These are phyloP conservation scores for Penicillium sp. DNA, from an alignment of 2,329 filamentous ascomycete species.

Conservation along the genomic window DNA sequence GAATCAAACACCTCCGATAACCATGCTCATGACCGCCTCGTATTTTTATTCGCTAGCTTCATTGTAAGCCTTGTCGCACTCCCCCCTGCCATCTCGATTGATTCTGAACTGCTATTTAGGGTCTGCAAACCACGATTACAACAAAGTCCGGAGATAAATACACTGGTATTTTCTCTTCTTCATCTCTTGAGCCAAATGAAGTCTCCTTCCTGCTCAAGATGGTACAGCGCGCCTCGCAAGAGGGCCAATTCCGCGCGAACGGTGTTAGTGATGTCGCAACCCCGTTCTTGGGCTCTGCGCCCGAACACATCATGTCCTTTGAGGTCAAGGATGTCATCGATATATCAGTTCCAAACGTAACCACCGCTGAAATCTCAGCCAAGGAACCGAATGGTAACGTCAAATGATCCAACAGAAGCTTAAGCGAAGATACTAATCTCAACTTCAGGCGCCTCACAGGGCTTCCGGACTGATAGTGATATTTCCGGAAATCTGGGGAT, in stretches of 20 bases:
- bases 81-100: conserved; percentile 19
- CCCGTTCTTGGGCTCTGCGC: conserved; percentile 45
- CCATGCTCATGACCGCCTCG: conserved; percentile 61
- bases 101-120: conserved; percentile 43
- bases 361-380: conserved; percentile 51
- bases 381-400: conserved; percentile 60
- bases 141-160: conserved; percentile 63
- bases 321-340: conserved; percentile 62
- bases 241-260: conserved; percentile 40
- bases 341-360: conserved; percentile 56
- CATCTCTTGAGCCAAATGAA: conserved; percentile 53
- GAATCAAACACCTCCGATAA: conserved; percentile 57
- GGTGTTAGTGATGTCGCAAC: conserved; percentile 42
- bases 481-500: conserved; percentile 74
- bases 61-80: conserved; percentile 51
- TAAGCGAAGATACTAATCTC: conserved; percentile 1
- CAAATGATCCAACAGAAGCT: neutral
- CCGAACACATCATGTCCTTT: conserved; percentile 59
- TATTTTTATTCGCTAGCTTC: conserved; percentile 60
- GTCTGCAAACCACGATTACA: conserved; percentile 56
- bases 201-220: conserved; percentile 65
- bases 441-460: conserved; percentile 58
- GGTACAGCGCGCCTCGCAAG: conserved; percentile 55
- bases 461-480: conserved; percentile 83
- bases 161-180: conserved; percentile 62